Evolutionary conservation across 371 early-diverging fungal species (phyloP), one percentile per base, ranked within the genome.

Genomic region (Mortierella sp.): DNA sequence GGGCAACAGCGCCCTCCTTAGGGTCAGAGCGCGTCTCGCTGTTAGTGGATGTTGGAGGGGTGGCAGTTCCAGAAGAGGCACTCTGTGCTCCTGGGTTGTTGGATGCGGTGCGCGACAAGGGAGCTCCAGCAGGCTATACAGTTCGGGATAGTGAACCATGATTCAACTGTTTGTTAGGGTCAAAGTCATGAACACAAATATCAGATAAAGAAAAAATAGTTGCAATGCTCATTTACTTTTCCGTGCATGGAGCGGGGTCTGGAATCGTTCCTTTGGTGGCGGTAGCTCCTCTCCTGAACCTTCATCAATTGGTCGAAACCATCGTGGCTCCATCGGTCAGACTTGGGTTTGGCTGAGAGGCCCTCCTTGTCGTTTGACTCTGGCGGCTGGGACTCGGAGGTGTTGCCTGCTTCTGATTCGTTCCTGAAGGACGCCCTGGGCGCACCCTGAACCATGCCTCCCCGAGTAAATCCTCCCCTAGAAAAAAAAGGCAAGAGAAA

Each of bases 321-420:
- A 69, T 82, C 83, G 37, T 82, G 83, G 67, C 83, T 82, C 83
- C 83, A 82, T 31, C 83, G 78, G 50, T 77, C 83, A 53, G 83
- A 78, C 70, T 73, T 82, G 24, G 83, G 65, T 29, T 61, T 71
- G 47, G 45, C 69, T 22, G 68, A 50, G 11, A 13, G 16, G 2
- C 16, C 14, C 6, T 72, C 79, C 53, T 82, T 78, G 66, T 72
- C 65, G 4, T 70, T 70, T 19, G 44, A 26, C n/a, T 81, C 74
- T 34, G 66, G 68, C 22, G 53, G 31, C 29, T 72, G 73, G 5
- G 68, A 39, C 4, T 81, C 74, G 6, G 48, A 45, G 9, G 44
- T 70, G 10, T 58, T 13, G 37, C 19, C 40, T 10, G 47, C 68
- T 31, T 45, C 31, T 22, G 66, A 44, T n/a, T 71, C 79, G 41